Conservation (phyloP, 2,329 filamentous ascomycete species). For the Aspergillus sp. region DNA sequence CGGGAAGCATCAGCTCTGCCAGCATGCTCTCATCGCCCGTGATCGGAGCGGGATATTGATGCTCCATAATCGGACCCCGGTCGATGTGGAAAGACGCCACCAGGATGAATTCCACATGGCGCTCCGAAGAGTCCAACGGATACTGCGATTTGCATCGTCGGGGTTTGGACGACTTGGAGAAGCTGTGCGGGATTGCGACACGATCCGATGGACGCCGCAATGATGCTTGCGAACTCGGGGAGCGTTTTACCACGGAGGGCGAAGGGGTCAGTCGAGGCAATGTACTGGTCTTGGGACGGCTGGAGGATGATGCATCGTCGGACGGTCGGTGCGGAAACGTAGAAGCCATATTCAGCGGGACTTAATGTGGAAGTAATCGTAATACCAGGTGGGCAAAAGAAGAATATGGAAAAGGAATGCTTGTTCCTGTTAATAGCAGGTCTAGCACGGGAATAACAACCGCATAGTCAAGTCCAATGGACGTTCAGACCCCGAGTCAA, state of each 20-base stretch:
- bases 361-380: slow-evolving; percentile 2
- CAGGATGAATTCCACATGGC: slow-evolving; percentile 97
- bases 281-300: slow-evolving; percentile 40
- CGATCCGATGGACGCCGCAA: slow-evolving; percentile 28
- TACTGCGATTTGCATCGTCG: slow-evolving; percentile 65
- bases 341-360: slow-evolving; percentile 24
- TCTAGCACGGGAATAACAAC: slow-evolving; percentile 1
- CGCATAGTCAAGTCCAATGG: slow-evolving; percentile 1
- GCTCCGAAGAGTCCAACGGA: slow-evolving; percentile 64
- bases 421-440: slow-evolving; percentile 1
- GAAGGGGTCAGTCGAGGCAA: slow-evolving; percentile 52
- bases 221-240: slow-evolving; percentile 40
- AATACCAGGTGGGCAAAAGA: slow-evolving; percentile 4
- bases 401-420: slow-evolving; percentile 10
- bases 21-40: slow-evolving; percentile 97
- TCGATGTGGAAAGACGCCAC: slow-evolving; percentile 98
- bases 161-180: slow-evolving; percentile 41
- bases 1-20: slow-evolving; percentile 94
- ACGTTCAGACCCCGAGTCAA: background rate
- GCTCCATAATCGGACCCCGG: slow-evolving; percentile 92
- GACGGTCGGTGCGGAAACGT: slow-evolving; percentile 33
- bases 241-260: slow-evolving; percentile 48
- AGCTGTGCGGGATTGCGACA: slow-evolving; percentile 6
- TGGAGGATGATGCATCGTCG: slow-evolving; percentile 39
- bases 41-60: slow-evolving; percentile 90